These are phyloP conservation scores for Orbilia ellipsospora DNA, from an alignment of 2,329 filamentous ascomycete species.

Conservation along the genomic window DNA sequence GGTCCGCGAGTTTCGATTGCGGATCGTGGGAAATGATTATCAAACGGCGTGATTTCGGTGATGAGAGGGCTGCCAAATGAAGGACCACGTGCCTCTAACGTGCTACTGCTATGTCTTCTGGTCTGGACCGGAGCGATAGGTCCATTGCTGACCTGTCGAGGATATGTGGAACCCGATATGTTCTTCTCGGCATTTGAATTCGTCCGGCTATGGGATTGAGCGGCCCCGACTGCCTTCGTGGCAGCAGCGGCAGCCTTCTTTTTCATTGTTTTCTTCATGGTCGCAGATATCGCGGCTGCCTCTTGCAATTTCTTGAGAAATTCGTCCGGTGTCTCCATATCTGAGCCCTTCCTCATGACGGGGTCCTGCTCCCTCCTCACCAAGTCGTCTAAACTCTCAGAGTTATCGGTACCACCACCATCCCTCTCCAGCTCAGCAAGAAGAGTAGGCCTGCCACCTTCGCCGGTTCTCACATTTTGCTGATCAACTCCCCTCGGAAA, in stretches of 20 bases:
- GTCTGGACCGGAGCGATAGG: conserved; percentile 11
- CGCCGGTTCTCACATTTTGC: conserved; percentile 71
- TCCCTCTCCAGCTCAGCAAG: conserved; percentile 8
- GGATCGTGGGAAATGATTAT: conserved; percentile 50
- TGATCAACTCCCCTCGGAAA: conserved; percentile 86
- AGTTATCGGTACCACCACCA: conserved; percentile 12
- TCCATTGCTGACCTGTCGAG: conserved; percentile 27
- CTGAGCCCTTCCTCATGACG: conserved; percentile 85
- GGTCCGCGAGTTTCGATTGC: conserved; percentile 52
- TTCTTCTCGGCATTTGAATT: conserved; percentile 41
- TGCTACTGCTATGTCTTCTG: conserved; percentile 47
- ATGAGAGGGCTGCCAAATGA: conserved; percentile 50
- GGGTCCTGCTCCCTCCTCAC: conserved; percentile 71
- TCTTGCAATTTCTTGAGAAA: conserved; percentile 79
- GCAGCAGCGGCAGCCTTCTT: conserved; percentile 60
- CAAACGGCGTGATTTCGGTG: conserved; percentile 36
- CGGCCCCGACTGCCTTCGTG: conserved; percentile 24
- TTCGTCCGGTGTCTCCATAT: conserved; percentile 93
- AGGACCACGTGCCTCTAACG: conserved; percentile 48
- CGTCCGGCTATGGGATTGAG: conserved; percentile 59
- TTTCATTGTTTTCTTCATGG: conserved; percentile 66
- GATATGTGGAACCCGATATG: conserved; percentile 11
- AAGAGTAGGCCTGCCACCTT: conserved; percentile 20
- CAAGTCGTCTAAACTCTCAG: conserved; percentile 38
- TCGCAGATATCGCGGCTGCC: conserved; percentile 66